Conservation (phyloP, 2,329 filamentous ascomycete species). For the Triangularia setosa region DNA sequence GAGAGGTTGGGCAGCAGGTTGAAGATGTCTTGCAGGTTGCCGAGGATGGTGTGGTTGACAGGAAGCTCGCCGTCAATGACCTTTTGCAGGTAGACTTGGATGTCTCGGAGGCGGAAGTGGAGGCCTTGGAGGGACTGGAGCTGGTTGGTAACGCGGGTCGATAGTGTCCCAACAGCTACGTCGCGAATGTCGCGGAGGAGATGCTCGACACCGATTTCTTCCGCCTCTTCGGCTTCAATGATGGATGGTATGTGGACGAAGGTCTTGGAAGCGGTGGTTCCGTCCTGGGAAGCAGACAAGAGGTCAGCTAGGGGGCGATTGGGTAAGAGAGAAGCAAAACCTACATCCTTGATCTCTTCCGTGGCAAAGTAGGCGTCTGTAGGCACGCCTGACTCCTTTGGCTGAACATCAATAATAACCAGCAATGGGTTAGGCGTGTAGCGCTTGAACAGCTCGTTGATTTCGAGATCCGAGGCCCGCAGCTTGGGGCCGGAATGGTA, state of each 20-base stretch:
- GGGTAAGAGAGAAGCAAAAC: constrained; percentile 31
- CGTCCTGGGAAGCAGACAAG: constrained; percentile 62
- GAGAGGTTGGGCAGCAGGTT: constrained; percentile 95
- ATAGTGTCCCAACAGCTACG: constrained; percentile 93
- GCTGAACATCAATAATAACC: constrained; percentile 97
- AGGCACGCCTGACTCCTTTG: constrained; percentile 94
- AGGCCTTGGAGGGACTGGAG: constrained; percentile 95
- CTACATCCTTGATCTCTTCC: constrained; percentile 98
- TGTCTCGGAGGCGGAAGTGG: constrained; percentile 90
- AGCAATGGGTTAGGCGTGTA: constrained; percentile 95
- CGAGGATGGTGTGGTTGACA: constrained; percentile 94
- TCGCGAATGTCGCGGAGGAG: constrained; percentile 96
- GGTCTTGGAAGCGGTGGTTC: constrained; percentile 92
- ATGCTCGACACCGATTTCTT: constrained; percentile 98
- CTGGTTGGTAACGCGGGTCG: constrained; percentile 95
- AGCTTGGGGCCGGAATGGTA: constrained; percentile 98
- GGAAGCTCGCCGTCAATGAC: constrained; percentile 89
- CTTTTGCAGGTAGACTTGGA: constrained; percentile 92
- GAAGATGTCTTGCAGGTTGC: constrained; percentile 98
- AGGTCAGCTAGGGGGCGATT: constrained; percentile 12
- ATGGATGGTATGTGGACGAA: constrained; percentile 98
- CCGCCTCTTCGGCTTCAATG: constrained; percentile 97
- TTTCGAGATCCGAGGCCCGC: constrained; percentile 92
- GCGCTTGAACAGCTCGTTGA: constrained; percentile 99
- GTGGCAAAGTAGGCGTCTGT: constrained; percentile 99